Conservation (phyloP, 2,329 filamentous ascomycete species). For the Tetracladium maxilliforme region DNA sequence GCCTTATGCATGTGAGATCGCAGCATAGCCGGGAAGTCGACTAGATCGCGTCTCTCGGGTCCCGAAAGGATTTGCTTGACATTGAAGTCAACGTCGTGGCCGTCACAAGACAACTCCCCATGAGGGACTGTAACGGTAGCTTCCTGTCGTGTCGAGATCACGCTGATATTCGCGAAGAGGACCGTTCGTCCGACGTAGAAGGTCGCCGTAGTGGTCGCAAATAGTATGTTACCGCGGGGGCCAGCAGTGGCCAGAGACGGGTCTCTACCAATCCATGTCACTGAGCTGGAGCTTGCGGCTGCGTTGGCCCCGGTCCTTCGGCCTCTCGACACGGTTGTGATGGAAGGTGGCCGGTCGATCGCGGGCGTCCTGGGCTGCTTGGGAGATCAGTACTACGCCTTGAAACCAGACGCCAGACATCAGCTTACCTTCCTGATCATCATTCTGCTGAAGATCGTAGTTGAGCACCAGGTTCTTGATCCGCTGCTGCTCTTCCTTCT, state of each 20-base stretch:
- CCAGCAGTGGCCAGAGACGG: conserved; percentile 4
- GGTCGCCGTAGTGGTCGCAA: no score
- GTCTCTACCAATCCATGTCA: conserved; percentile 84
- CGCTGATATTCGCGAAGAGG: no score
- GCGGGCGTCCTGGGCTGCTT: conserved; percentile 31
- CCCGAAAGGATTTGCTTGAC: no score
- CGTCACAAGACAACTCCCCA: no score
- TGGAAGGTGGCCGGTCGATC: conserved; percentile 35
- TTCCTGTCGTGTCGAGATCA: no score
- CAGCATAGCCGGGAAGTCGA: no score
- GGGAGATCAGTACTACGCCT: conserved; percentile 12
- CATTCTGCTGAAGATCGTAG: conserved; percentile 78
- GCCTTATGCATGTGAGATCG: no score
- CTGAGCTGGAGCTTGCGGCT: conserved; percentile 85
- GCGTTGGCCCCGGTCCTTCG: conserved; percentile 62
- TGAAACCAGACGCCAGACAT: conserved; percentile 35
- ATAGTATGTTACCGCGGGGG: no score
- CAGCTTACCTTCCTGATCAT: conserved; percentile 64
- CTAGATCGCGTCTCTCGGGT: no score
- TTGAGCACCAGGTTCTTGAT: conserved; percentile 98
- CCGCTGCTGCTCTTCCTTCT: conserved; percentile 90
- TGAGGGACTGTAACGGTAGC: no score
- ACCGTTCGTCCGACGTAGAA: no score
- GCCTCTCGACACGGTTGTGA: conserved; percentile 18
- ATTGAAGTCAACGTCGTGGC: no score